Evolutionary conservation across 441 rosid genomes (phyloP), one percentile per base, ranked within the genome.

Genomic region (Gossypium davidsonii): DNA sequence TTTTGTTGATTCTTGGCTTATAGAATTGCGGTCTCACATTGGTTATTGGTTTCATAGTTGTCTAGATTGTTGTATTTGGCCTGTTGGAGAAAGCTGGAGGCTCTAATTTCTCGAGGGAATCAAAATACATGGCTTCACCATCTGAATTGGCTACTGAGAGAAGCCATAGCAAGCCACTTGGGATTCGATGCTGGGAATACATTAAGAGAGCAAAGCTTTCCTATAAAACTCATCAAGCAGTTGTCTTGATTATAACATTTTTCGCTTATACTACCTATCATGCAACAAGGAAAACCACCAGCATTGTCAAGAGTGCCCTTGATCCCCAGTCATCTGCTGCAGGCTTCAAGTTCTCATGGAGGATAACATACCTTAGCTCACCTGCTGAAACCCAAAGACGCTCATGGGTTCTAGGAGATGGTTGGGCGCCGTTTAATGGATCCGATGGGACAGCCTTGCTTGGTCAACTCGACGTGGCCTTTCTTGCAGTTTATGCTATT

Each of bases 271-370:
- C 92, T 2, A 83, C 89, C 82, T 94, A 90, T 77, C 99, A 94
- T 79, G 89, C 92, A 0, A 82, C 96, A 8, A 78, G 99, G 46
- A 94, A 94, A 82, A 89, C 97, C 31, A 89, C 93, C 15, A 94
- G 99, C 82, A 86, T 94, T 70, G 99, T 94, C 72, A 91, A 94
- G 70, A 90, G 97, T 62, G 76, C 90, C 2, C 98, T 94, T 57
- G 99, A 94, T 80, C 99, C 99, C 2, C 79, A 83, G 14, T 85
- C 95, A 20, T 75, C 92, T 1, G 83, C 81, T 26, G 39, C 67
- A 51, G 88, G 87, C n/a, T 76, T 86, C 63, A 85, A 78, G 42
- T 70, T 79, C 1, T 88, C 86, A 17, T 65, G 89, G 82, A 80
- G 68, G 51, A 63, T 73, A 31, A 66, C 65, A 64, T 78, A 78